A percentile compares a stretch with the other conserved stretches of the same genome.
These are phyloP conservation scores for Yarrowia divulgata DNA, from an alignment of 805 yeast species.

Conservation along the genomic window DNA sequence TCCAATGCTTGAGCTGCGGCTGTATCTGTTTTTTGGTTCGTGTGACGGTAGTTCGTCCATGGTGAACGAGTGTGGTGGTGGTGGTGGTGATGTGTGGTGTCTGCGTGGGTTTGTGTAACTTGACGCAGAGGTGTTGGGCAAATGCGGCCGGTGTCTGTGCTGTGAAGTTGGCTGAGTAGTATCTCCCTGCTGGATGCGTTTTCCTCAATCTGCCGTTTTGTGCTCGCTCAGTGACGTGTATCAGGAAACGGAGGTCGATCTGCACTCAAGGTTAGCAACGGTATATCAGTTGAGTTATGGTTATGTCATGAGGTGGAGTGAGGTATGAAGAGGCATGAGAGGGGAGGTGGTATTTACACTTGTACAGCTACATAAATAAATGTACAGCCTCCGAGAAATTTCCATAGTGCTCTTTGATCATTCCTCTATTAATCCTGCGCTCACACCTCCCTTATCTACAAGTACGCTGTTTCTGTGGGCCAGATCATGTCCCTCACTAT, in stretches of 20 bases:
- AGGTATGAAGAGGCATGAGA: not conserved
- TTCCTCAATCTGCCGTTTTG: not conserved
- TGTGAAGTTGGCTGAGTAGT: not conserved
- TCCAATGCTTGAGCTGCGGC: conserved; percentile 6
- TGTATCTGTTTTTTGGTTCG: conserved; percentile 37
- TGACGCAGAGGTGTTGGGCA: not conserved
- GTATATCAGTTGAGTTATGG: conserved; percentile 21
- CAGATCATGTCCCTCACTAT: not conserved
- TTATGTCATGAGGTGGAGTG: conserved; percentile 14
- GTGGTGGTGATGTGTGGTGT: not conserved
- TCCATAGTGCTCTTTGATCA: too few species aligned
- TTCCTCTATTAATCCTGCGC: too few species aligned
- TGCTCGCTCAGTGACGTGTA: conserved; percentile 7
- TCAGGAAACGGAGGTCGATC: conserved; percentile 12
- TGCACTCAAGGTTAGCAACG: conserved; percentile 35
- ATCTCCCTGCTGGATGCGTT: not conserved
- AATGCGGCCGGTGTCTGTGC: not conserved
- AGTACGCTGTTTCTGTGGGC: too few species aligned
- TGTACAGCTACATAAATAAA: not conserved
- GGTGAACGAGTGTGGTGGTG: not conserved
- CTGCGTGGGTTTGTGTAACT: not conserved
- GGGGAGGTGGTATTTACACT: not conserved
- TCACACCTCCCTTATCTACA: not conserved
- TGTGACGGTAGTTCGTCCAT: conserved; percentile 37
- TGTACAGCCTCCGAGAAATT: not conserved